Conservation (phyloP, 1,284 basidiomycete genomes). For the Tilletia caries region DNA sequence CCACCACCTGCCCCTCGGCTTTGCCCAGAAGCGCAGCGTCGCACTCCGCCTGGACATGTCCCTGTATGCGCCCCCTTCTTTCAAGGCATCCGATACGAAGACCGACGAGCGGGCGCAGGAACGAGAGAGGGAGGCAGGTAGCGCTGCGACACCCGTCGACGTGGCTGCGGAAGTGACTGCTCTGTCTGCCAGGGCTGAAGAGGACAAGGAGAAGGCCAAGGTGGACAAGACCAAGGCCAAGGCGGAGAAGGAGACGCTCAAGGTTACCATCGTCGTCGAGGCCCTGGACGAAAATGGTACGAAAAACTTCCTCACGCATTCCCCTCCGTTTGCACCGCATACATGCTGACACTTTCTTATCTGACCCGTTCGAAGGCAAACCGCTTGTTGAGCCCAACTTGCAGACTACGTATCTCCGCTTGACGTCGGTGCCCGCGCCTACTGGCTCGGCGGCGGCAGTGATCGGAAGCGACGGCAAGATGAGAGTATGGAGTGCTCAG, state of each 20-base stretch:
- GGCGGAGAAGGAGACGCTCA: conserved; percentile 42
- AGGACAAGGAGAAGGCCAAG: conserved; percentile 22
- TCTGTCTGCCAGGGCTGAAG: conserved; percentile 30
- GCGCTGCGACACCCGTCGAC: background rate
- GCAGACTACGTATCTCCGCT: conserved; percentile 41
- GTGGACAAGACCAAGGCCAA: conserved; percentile 16
- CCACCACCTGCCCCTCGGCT: conserved; percentile 14
- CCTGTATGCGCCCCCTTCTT: background rate
- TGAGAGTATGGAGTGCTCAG: conserved; percentile 33
- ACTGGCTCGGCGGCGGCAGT: conserved; percentile 15
- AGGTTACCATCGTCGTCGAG: conserved; percentile 45
- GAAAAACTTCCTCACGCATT: no score
- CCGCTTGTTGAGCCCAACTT: conserved; percentile 42
- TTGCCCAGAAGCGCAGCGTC: conserved; percentile 21
- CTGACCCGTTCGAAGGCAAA: conserved; percentile 16
- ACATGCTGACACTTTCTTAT: background rate
- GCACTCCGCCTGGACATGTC: conserved; percentile 4
- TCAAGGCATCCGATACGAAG: background rate
- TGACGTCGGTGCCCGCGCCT: conserved; percentile 32
- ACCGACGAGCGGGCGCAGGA: background rate
- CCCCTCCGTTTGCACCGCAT: background rate
- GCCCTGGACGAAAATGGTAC: conserved; percentile 42
- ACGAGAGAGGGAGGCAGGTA: background rate
- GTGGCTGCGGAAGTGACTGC: conserved; percentile 17
- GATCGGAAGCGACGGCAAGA: background rate